Evolutionary conservation across 169 alveolate species (phyloP).

Genomic region (Plasmodium blacklocki): DNA sequence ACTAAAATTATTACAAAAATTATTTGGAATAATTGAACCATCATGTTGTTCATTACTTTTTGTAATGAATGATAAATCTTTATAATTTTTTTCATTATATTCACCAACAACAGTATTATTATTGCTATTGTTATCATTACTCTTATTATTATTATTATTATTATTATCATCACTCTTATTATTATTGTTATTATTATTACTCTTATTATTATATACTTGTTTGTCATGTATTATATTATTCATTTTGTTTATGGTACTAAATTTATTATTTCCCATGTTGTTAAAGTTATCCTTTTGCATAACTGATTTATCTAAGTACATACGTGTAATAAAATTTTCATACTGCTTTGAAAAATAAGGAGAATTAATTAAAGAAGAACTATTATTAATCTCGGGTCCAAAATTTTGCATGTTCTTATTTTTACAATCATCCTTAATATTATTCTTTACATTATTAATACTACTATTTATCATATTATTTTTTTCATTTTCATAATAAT

Average conservation of each 20-base stretch:
- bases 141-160: not conserved
- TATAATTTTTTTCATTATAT: constrained; percentile 5
- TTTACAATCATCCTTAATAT: not conserved
- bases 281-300: too few relatives aligned
- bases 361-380: constrained; percentile 12
- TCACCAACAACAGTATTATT: not conserved
- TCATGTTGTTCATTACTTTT: constrained; percentile 14
- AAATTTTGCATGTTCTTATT: not conserved
- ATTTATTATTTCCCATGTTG: too few relatives aligned
- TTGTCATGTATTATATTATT: too few relatives aligned
- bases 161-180: not conserved
- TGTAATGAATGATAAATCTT: constrained; percentile 17
- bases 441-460: not conserved
- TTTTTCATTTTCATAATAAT: constrained; percentile 14
- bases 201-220: too few relatives aligned
- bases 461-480: not conserved
- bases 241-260: too few relatives aligned
- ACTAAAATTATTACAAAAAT: constrained; percentile 39
- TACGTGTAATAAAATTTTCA: constrained; percentile 16
- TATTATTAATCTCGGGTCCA: too few relatives aligned
- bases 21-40: not conserved
- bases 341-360: constrained; percentile 19
- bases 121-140: not conserved
- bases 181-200: too few relatives aligned
- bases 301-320: constrained; percentile 24